A percentile compares a stretch with the other conserved stretches of the same genome.
phyloP scores from a whole-genome alignment of 345 rosid genomes.

The Moringa oleifera region DNA sequence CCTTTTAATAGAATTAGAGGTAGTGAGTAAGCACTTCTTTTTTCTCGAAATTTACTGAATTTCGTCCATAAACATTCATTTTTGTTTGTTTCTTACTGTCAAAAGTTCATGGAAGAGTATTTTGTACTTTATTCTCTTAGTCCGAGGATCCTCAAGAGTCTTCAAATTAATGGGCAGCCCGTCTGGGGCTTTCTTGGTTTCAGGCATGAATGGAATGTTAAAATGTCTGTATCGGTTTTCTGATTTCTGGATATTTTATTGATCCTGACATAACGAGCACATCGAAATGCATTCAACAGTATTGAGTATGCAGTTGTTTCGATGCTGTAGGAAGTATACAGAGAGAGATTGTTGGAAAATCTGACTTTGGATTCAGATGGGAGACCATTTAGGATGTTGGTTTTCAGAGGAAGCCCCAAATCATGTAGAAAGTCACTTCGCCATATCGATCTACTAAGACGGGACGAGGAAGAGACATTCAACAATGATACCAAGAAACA shows the following conservation, averaged over 20 bases:
- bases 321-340: constrained; percentile 30
- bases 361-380: constrained; percentile 37
- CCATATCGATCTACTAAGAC: constrained; percentile 34
- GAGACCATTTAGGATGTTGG: constrained; percentile 44
- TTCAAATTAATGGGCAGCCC: too few species aligned
- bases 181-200: background rate
- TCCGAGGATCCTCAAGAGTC: too few species aligned
- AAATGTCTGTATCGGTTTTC: background rate
- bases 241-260: background rate
- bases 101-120: too few species aligned
- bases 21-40: too few species aligned
- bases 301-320: too few species aligned
- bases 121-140: too few species aligned
- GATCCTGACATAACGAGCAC: background rate
- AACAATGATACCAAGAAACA: constrained; percentile 1
- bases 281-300: background rate
- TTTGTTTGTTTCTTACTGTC: too few species aligned
- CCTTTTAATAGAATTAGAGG: too few species aligned
- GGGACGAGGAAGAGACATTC: constrained; percentile 23
- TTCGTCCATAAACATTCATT: too few species aligned
- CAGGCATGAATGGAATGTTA: too few species aligned
- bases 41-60: too few species aligned
- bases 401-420: constrained; percentile 50
- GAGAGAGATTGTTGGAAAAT: constrained; percentile 28
- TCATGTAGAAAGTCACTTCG: constrained; percentile 23